Evolutionary conservation across 2,329 filamentous ascomycete species (phyloP), one percentile per base, ranked within the genome.

Genomic region (Clarireedia homoeocarpa): DNA sequence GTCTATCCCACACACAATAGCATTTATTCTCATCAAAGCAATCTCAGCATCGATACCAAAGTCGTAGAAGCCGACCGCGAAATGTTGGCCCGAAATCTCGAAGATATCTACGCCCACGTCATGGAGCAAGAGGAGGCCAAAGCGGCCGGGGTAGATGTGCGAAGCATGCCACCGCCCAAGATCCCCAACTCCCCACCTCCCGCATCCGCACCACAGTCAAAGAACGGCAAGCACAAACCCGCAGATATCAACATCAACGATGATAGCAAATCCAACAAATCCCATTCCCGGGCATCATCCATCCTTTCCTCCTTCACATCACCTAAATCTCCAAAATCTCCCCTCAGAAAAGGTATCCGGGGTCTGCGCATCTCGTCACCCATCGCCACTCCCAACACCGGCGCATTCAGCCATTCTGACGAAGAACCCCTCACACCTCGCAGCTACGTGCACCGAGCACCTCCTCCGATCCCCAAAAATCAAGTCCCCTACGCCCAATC

Each of bases 51-150:
- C 58, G 90, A 96, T 70, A 84, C 86, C 58, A 79, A 79, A 58
- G 80, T 96, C 15, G 80, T 96, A 24, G 81, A 86, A 58, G 80
- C 82, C 58, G 89, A 96, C 71, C 83, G 81, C 69, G 78, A 80
- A 66, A 85, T 86, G 74, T 84, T 89, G 61, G 85, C 94, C 71
- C 78, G 85, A 62, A 88, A 96, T 70, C 84, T 96, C 71, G 91
- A 96, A 71, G 84, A 89, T 65, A 84, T 97, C 70, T 97, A 96
- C 73, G 90, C 85, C 59, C 87, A 91, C 63, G 91, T 96, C 61
- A 87, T 96, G 84, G 89, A 91, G 70, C 88, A 95, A 65, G 91
- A 96, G 66, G 82, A 80, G 57, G 82, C 82, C 51, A 85, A 84
- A 69, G 74, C 78, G 61, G 76, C 75, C 48, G 82, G 83, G 34